phyloP scores from a whole-genome alignment of 179 eudicot species.

The Nepenthes alata region DNA sequence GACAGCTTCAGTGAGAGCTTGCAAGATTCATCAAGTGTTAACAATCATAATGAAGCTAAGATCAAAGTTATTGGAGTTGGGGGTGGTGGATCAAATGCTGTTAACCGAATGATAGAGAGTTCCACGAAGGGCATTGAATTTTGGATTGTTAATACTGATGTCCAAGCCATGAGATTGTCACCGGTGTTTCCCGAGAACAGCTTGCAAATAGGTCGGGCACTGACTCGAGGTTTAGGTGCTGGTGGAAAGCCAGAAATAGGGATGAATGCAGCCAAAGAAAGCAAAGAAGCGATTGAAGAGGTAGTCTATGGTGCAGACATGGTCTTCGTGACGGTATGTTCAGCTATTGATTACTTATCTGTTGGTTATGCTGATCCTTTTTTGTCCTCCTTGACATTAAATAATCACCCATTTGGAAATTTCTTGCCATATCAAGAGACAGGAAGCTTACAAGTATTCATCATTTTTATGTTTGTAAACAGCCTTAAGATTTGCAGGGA shows the following conservation, averaged over 20 bases:
- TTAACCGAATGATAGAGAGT: constrained; percentile 91
- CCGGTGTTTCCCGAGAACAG: constrained; percentile 64
- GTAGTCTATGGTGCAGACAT: constrained; percentile 82
- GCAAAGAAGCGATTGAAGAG: constrained; percentile 66
- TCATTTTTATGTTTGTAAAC: too few relatives aligned
- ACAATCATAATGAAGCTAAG: constrained; percentile 54
- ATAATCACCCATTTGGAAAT: not conserved
- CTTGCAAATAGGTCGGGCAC: constrained; percentile 85
- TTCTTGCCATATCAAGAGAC: too few relatives aligned
- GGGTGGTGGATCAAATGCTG: constrained; percentile 96
- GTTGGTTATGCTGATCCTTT: not conserved
- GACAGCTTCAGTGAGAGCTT: constrained; percentile 41
- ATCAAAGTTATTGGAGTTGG: constrained; percentile 95
- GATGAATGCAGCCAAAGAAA: constrained; percentile 88
- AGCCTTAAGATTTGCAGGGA: too few relatives aligned
- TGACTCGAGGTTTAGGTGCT: constrained; percentile 91
- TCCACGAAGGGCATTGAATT: constrained; percentile 87
- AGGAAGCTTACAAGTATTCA: too few relatives aligned
- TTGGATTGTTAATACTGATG: constrained; percentile 89
- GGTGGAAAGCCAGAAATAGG: constrained; percentile 96
- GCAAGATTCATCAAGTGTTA: constrained; percentile 28
- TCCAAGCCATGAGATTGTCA: constrained; percentile 87
- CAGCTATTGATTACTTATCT: constrained; percentile 1
- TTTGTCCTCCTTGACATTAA: not conserved
- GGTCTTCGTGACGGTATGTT: constrained; percentile 89